These are phyloP conservation scores for Aspergillus homomorphus DNA, from an alignment of 495 filamentous ascomycete genomes.

Conservation along the genomic window DNA sequence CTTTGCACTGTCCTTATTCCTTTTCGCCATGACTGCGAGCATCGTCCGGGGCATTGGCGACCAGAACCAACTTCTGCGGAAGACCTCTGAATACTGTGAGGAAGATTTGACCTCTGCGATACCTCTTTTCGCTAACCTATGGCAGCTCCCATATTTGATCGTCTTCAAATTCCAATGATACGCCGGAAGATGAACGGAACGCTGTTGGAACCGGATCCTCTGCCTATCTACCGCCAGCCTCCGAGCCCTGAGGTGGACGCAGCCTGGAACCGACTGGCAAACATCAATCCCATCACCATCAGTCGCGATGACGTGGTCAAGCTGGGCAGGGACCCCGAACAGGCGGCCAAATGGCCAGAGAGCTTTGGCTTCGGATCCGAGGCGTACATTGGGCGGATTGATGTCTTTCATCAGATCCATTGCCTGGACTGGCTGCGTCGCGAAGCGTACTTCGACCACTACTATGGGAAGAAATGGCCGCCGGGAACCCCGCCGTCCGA, in stretches of 20 bases:
- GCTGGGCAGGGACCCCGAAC: background rate
- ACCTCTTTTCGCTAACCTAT: background rate
- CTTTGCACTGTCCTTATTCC: background rate
- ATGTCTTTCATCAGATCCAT: constrained; percentile 36
- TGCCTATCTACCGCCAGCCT: constrained; percentile 5
- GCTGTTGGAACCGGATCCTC: background rate
- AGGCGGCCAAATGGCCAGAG: constrained; percentile 12
- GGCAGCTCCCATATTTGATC: background rate
- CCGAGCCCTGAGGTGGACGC: constrained; percentile 4
- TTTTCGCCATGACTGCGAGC: background rate
- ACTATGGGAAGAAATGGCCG: constrained; percentile 3
- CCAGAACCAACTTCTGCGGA: background rate
- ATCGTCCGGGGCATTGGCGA: background rate
- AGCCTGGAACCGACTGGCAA: constrained; percentile 4
- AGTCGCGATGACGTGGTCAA: background rate
- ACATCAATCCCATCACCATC: constrained; percentile 2
- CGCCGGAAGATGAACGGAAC: background rate
- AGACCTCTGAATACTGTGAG: constrained; percentile 4
- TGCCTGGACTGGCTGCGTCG: constrained; percentile 31
- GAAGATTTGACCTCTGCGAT: background rate
- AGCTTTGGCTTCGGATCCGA: constrained; percentile 32
- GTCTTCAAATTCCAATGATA: background rate
- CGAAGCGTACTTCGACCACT: constrained; percentile 22
- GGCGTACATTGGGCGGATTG: constrained; percentile 32
- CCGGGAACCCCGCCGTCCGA: background rate